Base-by-base conservation (phyloP, 73 alveolate species). In the Blepharisma stoltei region DNA sequence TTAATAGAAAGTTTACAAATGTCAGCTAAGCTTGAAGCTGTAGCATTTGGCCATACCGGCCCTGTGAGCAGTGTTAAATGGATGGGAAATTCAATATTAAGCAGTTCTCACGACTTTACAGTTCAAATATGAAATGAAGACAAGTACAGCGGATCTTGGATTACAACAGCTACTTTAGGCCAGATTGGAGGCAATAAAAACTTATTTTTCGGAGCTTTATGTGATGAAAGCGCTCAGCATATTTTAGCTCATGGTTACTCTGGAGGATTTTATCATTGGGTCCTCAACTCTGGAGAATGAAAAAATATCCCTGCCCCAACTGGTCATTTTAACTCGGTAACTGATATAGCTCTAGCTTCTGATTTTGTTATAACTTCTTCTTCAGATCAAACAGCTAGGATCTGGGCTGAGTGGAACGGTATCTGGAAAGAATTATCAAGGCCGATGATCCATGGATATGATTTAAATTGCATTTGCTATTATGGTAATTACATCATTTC, bases 391-490 rank as follows among this genome's bases (percentile, higher is more conserved):
- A 94, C 99, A 6, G 89, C 97, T 18, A 81, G 99, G 80, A 66
- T 91, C 44, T 94, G 81, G 76, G 76, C 93, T 0, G 52, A 53
- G 54, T 86, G 89, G 32, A 81, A 83, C 47, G 77, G 77, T 46
- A 89, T 89, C 27, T 95, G 97, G 96, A 87, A 77, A 78, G 99
- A 95, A 83, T 75, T 93, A 48, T 82, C 95, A 38, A 84, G 99
- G 43, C 99, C 99, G 32, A 90, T 93, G 86, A 88, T 95, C 27
- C 99, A 95, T 83, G 99, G 99, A 47, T 95, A 95, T 80, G 97
- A 94, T 52, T 89, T 95, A 70, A 91, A 95, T 86, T 78, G 97
- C 32, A 70, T 93, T 9, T 86, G 88, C 43, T 54, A 82, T n/a
- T 38, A 69, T 14, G 81, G 86, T 6, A 81, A 90, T 25, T 86